Percentiles rank a stretch among this genome's conserved stretches.
Evolutionary conservation across 257 asterid species (phyloP).

Genomic region (Avicennia marina): DNA sequence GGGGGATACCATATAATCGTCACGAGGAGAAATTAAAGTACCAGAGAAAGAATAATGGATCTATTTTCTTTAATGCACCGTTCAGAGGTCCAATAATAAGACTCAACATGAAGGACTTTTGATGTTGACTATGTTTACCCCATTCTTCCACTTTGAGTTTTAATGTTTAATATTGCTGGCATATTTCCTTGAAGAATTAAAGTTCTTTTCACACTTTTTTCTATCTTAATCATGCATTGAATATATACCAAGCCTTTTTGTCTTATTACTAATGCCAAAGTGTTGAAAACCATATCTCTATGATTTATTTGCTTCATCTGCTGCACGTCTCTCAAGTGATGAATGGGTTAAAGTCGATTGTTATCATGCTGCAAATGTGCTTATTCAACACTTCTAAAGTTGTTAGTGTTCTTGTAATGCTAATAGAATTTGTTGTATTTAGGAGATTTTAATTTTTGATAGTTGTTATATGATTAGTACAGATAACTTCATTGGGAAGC

Average conservation of each 20-base stretch:
- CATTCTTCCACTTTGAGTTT: slow-evolving; percentile 10
- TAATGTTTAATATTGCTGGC: not conserved
- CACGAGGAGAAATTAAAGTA: not conserved
- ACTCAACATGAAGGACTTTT: not conserved
- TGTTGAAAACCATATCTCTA: slow-evolving; percentile 3
- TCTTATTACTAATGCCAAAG: not conserved
- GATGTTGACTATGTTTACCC: not conserved
- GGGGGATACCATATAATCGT: too few relatives aligned
- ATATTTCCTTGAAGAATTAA: not conserved
- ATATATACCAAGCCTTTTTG: not conserved
- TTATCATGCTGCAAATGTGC: not conserved
- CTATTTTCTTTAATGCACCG: not conserved
- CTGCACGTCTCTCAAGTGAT: slow-evolving; percentile 1
- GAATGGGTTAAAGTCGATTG: not conserved
- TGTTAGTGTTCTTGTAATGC: slow-evolving; percentile 8
- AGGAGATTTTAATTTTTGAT: slow-evolving; percentile 8
- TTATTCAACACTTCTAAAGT: not conserved
- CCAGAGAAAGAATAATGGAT: not conserved
- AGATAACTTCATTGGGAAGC: slow-evolving; percentile 82
- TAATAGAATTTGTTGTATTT: not conserved
- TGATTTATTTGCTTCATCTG: slow-evolving; percentile 5
- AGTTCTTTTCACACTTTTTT: not conserved
- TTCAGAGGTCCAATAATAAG: not conserved
- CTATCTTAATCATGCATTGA: slow-evolving; percentile 3
- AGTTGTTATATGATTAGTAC: slow-evolving; percentile 22